A percentile compares a stretch with the other conserved stretches of the same genome.
phyloP scores from a whole-genome alignment of 305 asterid genomes.

The Petunia hybrid region DNA sequence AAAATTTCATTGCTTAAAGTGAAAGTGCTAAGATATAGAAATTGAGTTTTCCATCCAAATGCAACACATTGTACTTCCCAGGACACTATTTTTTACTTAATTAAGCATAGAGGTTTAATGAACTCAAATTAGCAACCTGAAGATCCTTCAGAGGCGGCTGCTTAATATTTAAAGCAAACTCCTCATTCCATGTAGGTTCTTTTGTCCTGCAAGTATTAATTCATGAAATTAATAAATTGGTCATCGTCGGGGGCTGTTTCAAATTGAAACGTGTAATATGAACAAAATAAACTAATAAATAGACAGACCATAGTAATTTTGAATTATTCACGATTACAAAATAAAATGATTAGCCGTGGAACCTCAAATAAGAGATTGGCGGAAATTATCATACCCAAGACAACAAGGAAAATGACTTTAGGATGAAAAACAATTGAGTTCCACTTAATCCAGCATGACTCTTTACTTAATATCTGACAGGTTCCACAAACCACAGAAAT shows the following conservation, averaged over 20 bases:
- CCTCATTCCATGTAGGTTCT: slow-evolving; percentile 99
- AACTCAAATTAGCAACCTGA: slow-evolving; percentile 63
- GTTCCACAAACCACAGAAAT: not conserved
- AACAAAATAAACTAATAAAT: slow-evolving; percentile 8
- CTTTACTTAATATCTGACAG: not conserved
- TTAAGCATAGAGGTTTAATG: not conserved
- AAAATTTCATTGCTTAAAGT: not conserved
- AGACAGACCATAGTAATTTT: slow-evolving; percentile 8
- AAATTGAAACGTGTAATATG: slow-evolving; percentile 21
- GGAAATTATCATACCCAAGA: not conserved
- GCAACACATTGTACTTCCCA: slow-evolving; percentile 5
- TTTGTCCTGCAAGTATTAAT: slow-evolving; percentile 71
- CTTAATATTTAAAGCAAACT: slow-evolving; percentile 82
- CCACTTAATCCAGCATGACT: not conserved
- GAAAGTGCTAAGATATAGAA: not conserved
- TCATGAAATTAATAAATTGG: slow-evolving; percentile 17
- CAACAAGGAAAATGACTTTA: not conserved
- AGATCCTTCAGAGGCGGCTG: slow-evolving; percentile 71
- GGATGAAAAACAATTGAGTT: not conserved
- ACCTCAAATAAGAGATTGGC: not conserved
- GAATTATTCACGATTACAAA: slow-evolving; percentile 16
- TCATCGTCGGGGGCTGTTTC: slow-evolving; percentile 19
- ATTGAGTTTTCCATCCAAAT: not conserved
- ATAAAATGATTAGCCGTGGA: not conserved
- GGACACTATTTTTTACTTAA: not conserved